Evolutionary conservation across 495 filamentous ascomycete genomes (phyloP), one percentile per base, ranked within the genome.

Genomic region (Pyrenula aspistea): DNA sequence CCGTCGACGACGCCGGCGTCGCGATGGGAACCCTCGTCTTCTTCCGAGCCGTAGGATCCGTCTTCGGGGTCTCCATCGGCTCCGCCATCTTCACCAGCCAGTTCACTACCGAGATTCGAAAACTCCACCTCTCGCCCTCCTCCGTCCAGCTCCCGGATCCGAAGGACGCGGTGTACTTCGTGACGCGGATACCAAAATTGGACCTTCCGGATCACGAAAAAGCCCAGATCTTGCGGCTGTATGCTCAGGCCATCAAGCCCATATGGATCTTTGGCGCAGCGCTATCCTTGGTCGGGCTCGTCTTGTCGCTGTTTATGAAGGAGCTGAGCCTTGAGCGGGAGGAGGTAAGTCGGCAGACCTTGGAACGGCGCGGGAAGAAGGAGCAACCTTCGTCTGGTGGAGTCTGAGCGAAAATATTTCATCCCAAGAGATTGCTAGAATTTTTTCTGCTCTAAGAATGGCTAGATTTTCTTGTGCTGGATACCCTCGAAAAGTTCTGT

Each of bases 21-120:
- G 77, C 77, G 0, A 72, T 76, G 0, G 75, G 70, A n/a, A 77
- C 80, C 69, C 77, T 77, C 54, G 73, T 72, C 15, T 82, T 83
- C 67, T 72, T 81, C 61, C 78, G 80, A 11, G 71, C 74, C 2
- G 62, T 80, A 24, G 80, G 80, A 25, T 77, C 81, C 51, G 71
- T 73, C 0, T 56, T 83, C 19, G 80, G 80, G 2, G 74, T 83
- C 21, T 80, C 79, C 2, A 66, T 83, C 22, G 80, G 80, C 2
- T 77, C 79, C 12, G 76, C 76, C 2, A 70, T 80, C 11, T 82
- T 85, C 63, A 79, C 83, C 60, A 84, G 83, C 50, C 8, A 52
- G 50, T 52, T 52, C 20, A 24, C 50, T 19, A 52, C 22, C 8
- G 8, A 52, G 50, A 8, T 52, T 20, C 8, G 19, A 19, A 8